phyloP scores from a whole-genome alignment of 75 land plant genomes.

The Cunninghamia lanceolata region DNA sequence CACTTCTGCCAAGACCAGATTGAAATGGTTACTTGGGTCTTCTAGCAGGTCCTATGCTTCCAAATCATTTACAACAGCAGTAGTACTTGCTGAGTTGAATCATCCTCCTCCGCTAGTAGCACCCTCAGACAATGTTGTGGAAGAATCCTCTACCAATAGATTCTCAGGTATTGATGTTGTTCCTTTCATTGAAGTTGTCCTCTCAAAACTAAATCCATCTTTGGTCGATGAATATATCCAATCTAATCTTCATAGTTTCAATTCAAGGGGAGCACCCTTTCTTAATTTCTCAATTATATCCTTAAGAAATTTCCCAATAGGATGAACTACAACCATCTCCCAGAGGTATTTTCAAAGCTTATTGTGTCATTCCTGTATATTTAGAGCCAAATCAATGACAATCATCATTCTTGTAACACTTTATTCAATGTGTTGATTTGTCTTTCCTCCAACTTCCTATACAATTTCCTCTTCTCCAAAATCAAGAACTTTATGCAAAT shows the following conservation, averaged over 20 bases:
- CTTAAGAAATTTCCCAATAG: conserved; percentile 75
- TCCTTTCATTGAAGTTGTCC: background rate
- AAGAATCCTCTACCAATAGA: conserved; percentile 35
- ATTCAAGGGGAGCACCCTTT: background rate
- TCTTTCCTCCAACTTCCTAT: conserved; percentile 78
- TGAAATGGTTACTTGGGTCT: conserved; percentile 45
- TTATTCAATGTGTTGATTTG: conserved; percentile 73
- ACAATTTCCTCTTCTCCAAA: conserved; percentile 69
- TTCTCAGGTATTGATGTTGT: background rate
- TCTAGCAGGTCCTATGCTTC: conserved; percentile 83
- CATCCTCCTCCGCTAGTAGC: conserved; percentile 63
- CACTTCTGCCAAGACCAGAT: conserved; percentile 86
- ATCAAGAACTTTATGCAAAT: conserved; percentile 55
- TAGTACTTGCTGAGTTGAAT: conserved; percentile 64
- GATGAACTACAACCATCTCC: conserved; percentile 96
- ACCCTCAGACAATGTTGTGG: conserved; percentile 51
- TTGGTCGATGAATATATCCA: background rate
- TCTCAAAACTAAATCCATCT: background rate
- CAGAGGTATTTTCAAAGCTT: conserved; percentile 90
- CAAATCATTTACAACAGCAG: conserved; percentile 71
- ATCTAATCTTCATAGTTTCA: conserved; percentile 1
- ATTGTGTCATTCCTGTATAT: conserved; percentile 88
- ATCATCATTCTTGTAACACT: conserved; percentile 98
- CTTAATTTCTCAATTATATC: conserved; percentile 28
- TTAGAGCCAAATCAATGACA: conserved; percentile 92